These are phyloP conservation scores for Cicer pinnatifidum DNA, from an alignment of 306 rosid genomes.

Conservation along the genomic window DNA sequence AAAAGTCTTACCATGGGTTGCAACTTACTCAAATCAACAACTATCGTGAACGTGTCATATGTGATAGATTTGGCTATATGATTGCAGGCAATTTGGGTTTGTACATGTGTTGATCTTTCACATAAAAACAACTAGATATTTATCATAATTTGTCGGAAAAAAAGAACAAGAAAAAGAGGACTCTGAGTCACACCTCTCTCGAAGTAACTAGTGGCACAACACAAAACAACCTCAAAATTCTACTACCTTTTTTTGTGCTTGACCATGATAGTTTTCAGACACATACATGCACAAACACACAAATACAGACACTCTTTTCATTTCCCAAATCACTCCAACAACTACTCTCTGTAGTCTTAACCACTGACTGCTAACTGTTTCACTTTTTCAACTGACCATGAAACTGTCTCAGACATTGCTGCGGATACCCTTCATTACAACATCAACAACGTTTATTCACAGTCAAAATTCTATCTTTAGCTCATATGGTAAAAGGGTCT, in stretches of 20 bases:
- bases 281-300: conserved; percentile 1
- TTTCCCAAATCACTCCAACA: neutral
- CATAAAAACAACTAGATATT: neutral
- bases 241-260: neutral
- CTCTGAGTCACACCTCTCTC: neutral
- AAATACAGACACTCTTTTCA: neutral
- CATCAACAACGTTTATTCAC: conserved; percentile 28
- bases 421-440: conserved; percentile 38
- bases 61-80: too few relatives aligned
- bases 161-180: neutral
- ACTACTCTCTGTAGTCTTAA: neutral
- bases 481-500: conserved; percentile 44
- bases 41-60: too few relatives aligned
- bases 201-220: conserved; percentile 4
- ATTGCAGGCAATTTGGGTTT: neutral
- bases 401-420: conserved; percentile 52
- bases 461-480: conserved; percentile 34
- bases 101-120: neutral
- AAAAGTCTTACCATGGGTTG: too few relatives aligned
- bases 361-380: too few relatives aligned
- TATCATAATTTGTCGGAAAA: conserved; percentile 2
- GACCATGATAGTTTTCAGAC: conserved; percentile 4
- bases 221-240: conserved; percentile 3
- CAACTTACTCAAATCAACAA: too few relatives aligned
- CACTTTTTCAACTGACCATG: conserved; percentile 40